Percentiles rank a stretch among this genome's conserved stretches.
phyloP scores from a whole-genome alignment of 371 early-diverging fungal species.

The Apophysomyces variabilis region DNA sequence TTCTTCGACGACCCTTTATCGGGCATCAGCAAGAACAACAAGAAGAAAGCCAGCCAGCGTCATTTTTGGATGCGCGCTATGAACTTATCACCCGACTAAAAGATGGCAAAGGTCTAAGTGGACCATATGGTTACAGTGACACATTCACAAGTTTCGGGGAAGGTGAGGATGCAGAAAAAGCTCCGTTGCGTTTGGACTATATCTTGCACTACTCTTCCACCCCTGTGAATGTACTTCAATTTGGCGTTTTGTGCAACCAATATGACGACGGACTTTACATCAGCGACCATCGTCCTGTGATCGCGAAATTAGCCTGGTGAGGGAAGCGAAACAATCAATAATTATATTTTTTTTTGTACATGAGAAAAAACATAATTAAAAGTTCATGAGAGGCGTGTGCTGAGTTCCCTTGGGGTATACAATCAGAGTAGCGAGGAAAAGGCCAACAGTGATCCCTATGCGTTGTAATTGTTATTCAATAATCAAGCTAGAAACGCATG shows the following conservation, averaged over 20 bases:
- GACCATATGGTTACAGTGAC: constrained; percentile 45
- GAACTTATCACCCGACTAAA: constrained; percentile 33
- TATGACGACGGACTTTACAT: constrained; percentile 50
- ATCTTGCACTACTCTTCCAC: constrained; percentile 33
- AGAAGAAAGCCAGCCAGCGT: constrained; percentile 16
- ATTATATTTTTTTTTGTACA: background rate
- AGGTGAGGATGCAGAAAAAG: constrained; percentile 33
- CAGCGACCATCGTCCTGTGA: constrained; percentile 59
- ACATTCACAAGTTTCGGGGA: constrained; percentile 55
- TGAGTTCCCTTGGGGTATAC: constrained; percentile 61
- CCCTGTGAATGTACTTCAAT: constrained; percentile 28
- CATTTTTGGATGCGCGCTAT: constrained; percentile 42
- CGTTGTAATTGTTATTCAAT: background rate
- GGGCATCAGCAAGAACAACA: constrained; percentile 23
- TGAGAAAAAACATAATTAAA: constrained; percentile 27
- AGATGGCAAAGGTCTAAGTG: constrained; percentile 34
- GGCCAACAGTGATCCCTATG: constrained; percentile 60
- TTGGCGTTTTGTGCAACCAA: constrained; percentile 42
- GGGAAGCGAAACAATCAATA: background rate
- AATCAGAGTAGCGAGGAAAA: constrained; percentile 59
- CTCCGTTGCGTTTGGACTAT: constrained; percentile 46
- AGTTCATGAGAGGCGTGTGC: constrained; percentile 65
- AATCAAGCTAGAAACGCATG: too few relatives aligned
- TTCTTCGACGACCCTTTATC: constrained; percentile 36
- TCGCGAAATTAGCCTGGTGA: constrained; percentile 45